Base-by-base conservation (phyloP, 2,329 filamentous ascomycete species). In the Colletotrichum echinochloae region DNA sequence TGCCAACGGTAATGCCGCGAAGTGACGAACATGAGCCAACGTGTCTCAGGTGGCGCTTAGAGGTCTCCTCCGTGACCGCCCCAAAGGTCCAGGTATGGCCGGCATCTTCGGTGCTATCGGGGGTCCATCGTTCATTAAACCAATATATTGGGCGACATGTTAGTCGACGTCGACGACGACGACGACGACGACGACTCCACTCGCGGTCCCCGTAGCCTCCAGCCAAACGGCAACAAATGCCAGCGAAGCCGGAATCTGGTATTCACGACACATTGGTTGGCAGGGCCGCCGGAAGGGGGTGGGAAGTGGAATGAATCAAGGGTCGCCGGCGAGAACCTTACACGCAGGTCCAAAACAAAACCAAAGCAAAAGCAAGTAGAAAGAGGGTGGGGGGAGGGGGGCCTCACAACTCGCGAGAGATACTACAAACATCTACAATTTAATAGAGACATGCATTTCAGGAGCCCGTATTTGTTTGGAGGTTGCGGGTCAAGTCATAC, bases 401-500 rank as follows among this genome's bases (percentile, higher is more conserved):
- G 39, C 16, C 6, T 44, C 14, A 44, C 23, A 46, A 39, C 18
- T 44, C 7, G 35, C 12, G 18, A 28, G 33, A 44, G 16, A 41
- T 20, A 8, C 16, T 37, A 39, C 18, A 16, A 16, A 20, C 18
- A 41, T 33, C 30, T 26, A 28, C 48, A 35, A 57, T 48, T 37
- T 41, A 30, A 35, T 60, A 33, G 41, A 30, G 9, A 33, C 49
- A 33, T 35, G 26, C 64, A 30, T 33, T 23, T 14, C 23, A 46
- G 20, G 28, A 2, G 6, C 39, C 41, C 2, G 6, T 18, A n/a
- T 23, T 54, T 30, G 52, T 33, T 28, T 33, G 60, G 30, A 46
- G 26, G 28, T 60, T 48, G 54, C 66, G 44, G 54, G 65, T 65
- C 61, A 60, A 60, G 65, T 65, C 61, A 60, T 26, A 44, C 41